A percentile compares a stretch with the other conserved stretches of the same genome.
These are phyloP conservation scores for Parietichytrium sp. DNA, from an alignment of 108 stramenopile genomes.

Conservation along the genomic window DNA sequence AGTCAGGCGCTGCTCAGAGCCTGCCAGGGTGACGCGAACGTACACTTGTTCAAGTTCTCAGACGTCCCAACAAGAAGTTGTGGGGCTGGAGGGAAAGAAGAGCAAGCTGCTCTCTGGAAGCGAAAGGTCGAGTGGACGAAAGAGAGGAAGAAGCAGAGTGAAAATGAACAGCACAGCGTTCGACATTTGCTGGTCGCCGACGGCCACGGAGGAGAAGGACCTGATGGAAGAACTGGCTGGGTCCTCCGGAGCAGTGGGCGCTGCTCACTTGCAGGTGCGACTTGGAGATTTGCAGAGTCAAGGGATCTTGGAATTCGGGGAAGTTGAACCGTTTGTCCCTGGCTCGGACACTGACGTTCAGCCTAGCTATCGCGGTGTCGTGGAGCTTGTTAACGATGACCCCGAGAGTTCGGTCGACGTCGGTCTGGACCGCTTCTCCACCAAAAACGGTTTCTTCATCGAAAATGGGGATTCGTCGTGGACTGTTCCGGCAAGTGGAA, in stretches of 20 bases:
- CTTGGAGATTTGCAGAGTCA: no score
- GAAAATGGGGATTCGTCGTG: background rate
- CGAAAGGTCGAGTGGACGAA: no score
- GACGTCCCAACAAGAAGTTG: no score
- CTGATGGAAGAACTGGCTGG: background rate
- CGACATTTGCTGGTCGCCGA: constrained; percentile 9
- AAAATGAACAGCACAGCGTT: constrained; percentile 14
- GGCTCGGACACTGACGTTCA: background rate
- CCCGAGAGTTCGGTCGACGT: background rate
- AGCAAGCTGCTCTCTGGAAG: no score
- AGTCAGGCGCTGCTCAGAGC: no score
- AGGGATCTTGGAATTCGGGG: no score
- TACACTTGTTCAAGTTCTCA: no score
- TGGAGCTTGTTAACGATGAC: background rate
- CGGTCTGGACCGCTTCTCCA: background rate
- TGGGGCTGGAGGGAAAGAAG: no score
- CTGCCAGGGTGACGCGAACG: no score
- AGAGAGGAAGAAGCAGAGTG: no score
- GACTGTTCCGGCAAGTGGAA: background rate
- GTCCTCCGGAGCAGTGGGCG: no score
- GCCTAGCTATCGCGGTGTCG: background rate
- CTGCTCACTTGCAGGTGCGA: no score
- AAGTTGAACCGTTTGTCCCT: background rate
- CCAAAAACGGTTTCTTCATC: constrained; percentile 13
- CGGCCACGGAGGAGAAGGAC: background rate